phyloP scores from a whole-genome alignment of 1,284 basidiomycete genomes.

The Naganishia sp. region DNA sequence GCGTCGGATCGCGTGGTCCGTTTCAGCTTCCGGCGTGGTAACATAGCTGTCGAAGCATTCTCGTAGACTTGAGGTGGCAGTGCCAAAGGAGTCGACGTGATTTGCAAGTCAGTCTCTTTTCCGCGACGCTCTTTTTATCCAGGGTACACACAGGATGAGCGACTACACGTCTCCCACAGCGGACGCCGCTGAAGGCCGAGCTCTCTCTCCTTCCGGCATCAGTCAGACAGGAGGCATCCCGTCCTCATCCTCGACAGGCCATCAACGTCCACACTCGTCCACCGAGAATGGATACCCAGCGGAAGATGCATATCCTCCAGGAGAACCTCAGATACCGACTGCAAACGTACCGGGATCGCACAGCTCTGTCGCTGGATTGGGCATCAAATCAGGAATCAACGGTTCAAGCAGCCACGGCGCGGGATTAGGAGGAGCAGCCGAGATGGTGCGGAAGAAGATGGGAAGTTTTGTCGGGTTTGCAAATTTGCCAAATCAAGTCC shows the following conservation, averaged over 20 bases:
- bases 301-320: constrained; percentile 9
- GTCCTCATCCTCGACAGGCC: constrained; percentile 20
- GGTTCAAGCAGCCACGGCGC: constrained; percentile 9
- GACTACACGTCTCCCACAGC: constrained; percentile 17
- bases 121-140: background rate
- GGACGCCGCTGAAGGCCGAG: constrained; percentile 2
- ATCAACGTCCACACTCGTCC: constrained; percentile 3
- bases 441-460: constrained; percentile 50
- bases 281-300: constrained; percentile 7
- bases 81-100: constrained; percentile 5
- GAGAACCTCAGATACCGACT: background rate
- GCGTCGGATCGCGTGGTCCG: background rate
- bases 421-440: constrained; percentile 15
- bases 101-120: too few relatives aligned
- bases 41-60: background rate
- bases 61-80: background rate
- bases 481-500: constrained; percentile 95
- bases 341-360: background rate
- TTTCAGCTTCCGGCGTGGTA: constrained; percentile 5
- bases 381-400: constrained; percentile 18
- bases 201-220: background rate
- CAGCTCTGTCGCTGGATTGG: constrained; percentile 8
- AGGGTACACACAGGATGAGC: background rate
- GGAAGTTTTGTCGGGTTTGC: constrained; percentile 67
- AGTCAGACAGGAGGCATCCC: constrained; percentile 6